These are phyloP conservation scores for Alloteropsis angusta DNA, from an alignment of 202 grass and related monocot species.

Conservation along the genomic window DNA sequence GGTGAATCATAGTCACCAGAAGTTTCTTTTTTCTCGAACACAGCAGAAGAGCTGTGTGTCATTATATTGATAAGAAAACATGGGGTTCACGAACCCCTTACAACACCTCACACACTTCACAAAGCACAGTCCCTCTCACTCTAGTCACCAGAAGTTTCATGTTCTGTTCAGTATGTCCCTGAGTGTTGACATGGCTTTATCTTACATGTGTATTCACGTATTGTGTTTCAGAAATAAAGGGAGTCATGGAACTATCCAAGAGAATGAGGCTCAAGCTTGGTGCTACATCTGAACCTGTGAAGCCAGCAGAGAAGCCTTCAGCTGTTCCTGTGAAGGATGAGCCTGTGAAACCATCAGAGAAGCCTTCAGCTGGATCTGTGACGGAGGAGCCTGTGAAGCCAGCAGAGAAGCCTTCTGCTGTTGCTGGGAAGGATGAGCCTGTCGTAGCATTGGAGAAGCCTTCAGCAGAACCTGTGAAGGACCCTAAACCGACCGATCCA, in stretches of 20 bases:
- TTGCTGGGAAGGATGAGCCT: slow-evolving; percentile 30
- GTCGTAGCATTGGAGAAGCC: slow-evolving; percentile 28
- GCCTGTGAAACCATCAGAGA: slow-evolving; percentile 30
- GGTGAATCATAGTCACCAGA: background rate
- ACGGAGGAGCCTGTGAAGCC: slow-evolving; percentile 34
- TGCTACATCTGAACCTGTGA: slow-evolving; percentile 19
- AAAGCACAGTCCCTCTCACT: too few species aligned
- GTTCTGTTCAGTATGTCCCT: background rate
- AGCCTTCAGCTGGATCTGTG: slow-evolving; percentile 22
- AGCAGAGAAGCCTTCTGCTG: slow-evolving; percentile 25
- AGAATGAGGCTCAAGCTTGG: slow-evolving; percentile 44
- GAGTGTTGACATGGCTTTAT: background rate
- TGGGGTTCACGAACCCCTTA: too few species aligned
- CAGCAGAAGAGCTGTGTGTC: too few species aligned
- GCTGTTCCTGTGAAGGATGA: slow-evolving; percentile 35
- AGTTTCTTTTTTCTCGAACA: background rate
- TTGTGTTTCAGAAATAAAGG: slow-evolving; percentile 58
- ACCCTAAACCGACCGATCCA: background rate
- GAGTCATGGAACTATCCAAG: slow-evolving; percentile 55
- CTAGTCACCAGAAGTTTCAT: background rate
- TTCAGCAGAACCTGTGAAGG: slow-evolving; percentile 32
- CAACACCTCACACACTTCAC: too few species aligned
- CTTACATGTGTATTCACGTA: background rate
- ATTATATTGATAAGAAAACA: too few species aligned
- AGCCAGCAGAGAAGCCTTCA: slow-evolving; percentile 35